Conservation (phyloP, 2,329 filamentous ascomycete genomes). For the Trichoderma gracile region DNA sequence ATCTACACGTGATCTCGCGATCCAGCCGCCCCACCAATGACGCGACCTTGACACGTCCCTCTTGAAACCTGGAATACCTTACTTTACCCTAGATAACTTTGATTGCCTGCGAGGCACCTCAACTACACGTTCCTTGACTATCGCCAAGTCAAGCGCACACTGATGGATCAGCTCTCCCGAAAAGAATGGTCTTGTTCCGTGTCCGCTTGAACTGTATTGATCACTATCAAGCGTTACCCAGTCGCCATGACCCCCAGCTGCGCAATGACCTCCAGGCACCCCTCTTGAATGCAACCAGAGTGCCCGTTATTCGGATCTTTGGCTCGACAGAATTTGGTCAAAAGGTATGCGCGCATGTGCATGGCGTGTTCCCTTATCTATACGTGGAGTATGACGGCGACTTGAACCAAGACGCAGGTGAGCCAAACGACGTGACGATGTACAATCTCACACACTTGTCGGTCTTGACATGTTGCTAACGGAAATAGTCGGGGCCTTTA, state of each 20-base stretch:
- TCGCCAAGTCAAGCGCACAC: background rate
- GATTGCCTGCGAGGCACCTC: background rate
- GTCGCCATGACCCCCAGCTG: constrained; percentile 77
- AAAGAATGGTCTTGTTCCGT: constrained; percentile 68
- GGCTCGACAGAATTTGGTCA: constrained; percentile 92
- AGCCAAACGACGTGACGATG: constrained; percentile 31
- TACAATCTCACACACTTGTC: background rate
- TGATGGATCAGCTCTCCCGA: constrained; percentile 28
- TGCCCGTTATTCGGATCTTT: constrained; percentile 88
- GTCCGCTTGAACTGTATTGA: constrained; percentile 95
- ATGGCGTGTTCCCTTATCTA: constrained; percentile 94
- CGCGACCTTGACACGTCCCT: constrained; percentile 16
- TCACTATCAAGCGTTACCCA: constrained; percentile 81
- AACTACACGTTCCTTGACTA: background rate
- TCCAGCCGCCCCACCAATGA: constrained; percentile 6
- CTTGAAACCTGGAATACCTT: background rate
- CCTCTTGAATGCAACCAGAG: constrained; percentile 64
- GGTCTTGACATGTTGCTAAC: constrained; percentile 23
- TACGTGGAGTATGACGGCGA: constrained; percentile 81
- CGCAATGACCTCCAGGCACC: constrained; percentile 62
- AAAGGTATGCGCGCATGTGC: constrained; percentile 93
- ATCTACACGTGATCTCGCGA: constrained; percentile 37
- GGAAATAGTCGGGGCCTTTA: constrained; percentile 68
- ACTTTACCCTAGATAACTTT: too few species aligned
- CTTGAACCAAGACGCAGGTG: constrained; percentile 67